A percentile compares a stretch with the other conserved stretches of the same genome.
Evolutionary conservation across 2,329 filamentous ascomycete genomes (phyloP).

Genomic region (Neopestalotiopsis clavispora): DNA sequence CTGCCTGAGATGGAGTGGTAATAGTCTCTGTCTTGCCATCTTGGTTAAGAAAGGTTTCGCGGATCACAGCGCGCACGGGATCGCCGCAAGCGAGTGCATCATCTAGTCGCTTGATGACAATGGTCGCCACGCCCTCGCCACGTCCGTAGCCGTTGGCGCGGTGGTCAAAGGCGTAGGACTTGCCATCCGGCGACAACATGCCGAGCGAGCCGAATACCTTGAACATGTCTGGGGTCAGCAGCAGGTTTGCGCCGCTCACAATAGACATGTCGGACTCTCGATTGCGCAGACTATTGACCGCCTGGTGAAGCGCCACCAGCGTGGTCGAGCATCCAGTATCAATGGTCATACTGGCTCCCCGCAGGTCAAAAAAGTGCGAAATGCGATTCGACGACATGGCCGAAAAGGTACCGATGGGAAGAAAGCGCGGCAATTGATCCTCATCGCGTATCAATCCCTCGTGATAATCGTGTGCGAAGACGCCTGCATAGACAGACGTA

Average conservation of each 20-base stretch:
- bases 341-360: conserved; percentile 32
- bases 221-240: conserved; percentile 25
- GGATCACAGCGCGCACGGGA: conserved; percentile 58
- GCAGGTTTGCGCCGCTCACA: conserved; percentile 52
- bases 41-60: conserved; percentile 55
- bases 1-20: conserved; percentile 62
- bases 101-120: conserved; percentile 28
- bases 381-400: too few relatives aligned
- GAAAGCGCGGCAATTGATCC: conserved; percentile 30
- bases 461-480: conserved; percentile 12
- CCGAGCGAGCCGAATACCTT: conserved; percentile 64
- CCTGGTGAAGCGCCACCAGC: conserved; percentile 21
- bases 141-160: conserved; percentile 52
- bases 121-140: conserved; percentile 21
- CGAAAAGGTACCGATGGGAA: too few relatives aligned
- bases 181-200: conserved; percentile 61
- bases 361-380: conserved; percentile 37
- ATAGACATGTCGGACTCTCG: conserved; percentile 43
- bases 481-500: too few relatives aligned
- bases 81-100: conserved; percentile 25
- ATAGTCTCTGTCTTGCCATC: conserved; percentile 68
- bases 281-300: conserved; percentile 59
- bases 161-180: conserved; percentile 52
- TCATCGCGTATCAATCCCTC: conserved; percentile 36
- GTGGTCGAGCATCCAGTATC: conserved; percentile 34